These are phyloP conservation scores for Fraxinus ornus DNA, from an alignment of 305 asterid species.

Conservation along the genomic window DNA sequence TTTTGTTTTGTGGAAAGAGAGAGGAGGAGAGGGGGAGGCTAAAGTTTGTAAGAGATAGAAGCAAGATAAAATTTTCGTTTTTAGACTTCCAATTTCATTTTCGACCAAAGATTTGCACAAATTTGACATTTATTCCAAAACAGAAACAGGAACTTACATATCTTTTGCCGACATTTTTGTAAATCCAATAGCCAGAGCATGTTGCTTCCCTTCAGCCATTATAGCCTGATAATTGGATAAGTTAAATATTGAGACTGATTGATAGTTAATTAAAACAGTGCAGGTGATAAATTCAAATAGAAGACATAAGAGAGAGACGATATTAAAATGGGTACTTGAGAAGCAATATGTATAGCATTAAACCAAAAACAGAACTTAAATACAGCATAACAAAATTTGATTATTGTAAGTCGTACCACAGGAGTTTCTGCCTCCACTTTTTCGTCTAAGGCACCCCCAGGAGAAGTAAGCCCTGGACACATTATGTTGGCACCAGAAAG, in stretches of 20 bases:
- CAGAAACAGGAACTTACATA: constrained; percentile 57
- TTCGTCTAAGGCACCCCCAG: constrained; percentile 95
- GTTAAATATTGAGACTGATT: neutral
- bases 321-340: neutral
- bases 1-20: neutral
- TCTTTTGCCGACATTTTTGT: constrained; percentile 93
- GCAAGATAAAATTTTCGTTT: neutral
- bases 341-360: neutral
- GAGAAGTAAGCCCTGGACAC: constrained; percentile 99
- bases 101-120: neutral
- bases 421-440: constrained; percentile 86
- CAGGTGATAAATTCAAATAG: neutral
- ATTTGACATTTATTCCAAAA: constrained; percentile 1
- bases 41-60: neutral
- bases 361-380: neutral
- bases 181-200: constrained; percentile 97
- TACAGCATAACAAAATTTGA: constrained; percentile 20
- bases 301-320: neutral
- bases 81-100: neutral
- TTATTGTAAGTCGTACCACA: constrained; percentile 51
- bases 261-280: constrained; percentile 1
- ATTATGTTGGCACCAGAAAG: constrained; percentile 98
- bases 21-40: neutral
- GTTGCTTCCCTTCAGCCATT: constrained; percentile 83
- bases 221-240: neutral